Evolutionary conservation across 805 yeast genomes (phyloP).

Genomic region (Candida takata): DNA sequence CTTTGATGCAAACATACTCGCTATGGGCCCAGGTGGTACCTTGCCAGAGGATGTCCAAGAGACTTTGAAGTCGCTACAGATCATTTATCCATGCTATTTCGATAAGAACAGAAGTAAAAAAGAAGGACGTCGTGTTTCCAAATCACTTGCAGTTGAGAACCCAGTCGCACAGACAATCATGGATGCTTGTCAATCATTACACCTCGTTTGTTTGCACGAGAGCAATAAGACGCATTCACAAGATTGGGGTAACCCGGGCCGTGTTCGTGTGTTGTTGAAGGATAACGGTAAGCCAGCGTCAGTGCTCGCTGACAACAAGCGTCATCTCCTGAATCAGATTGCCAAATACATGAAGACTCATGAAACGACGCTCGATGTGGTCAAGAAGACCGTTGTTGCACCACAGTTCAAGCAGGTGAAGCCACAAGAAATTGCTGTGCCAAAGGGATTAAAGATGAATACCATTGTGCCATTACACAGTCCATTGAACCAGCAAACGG

Average conservation of each 20-base stretch:
- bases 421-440: conserved; percentile 60
- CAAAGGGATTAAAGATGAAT: conserved; percentile 84
- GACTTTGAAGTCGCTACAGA: conserved; percentile 62
- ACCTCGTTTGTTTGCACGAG: conserved; percentile 44
- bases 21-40: conserved; percentile 19
- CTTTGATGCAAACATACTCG: conserved; percentile 6
- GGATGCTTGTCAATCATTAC: conserved; percentile 51
- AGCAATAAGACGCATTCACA: conserved; percentile 90
- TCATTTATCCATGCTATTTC: conserved; percentile 88
- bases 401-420: conserved; percentile 50
- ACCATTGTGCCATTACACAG: conserved; percentile 85
- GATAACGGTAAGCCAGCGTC: conserved; percentile 38
- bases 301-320: conserved; percentile 42
- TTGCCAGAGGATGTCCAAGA: conserved; percentile 51
- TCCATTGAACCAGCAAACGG: conserved; percentile 61
- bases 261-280: conserved; percentile 71
- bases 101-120: conserved; percentile 67
- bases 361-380: conserved; percentile 62
- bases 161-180: conserved; percentile 81
- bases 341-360: conserved; percentile 54
- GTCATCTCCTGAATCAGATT: conserved; percentile 55
- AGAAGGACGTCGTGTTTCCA: conserved; percentile 78
- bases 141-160: conserved; percentile 65
- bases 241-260: conserved; percentile 96
- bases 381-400: conserved; percentile 60